Conservation (phyloP, 192 early-diverging fungal species). For the Physocladia obscura region DNA sequence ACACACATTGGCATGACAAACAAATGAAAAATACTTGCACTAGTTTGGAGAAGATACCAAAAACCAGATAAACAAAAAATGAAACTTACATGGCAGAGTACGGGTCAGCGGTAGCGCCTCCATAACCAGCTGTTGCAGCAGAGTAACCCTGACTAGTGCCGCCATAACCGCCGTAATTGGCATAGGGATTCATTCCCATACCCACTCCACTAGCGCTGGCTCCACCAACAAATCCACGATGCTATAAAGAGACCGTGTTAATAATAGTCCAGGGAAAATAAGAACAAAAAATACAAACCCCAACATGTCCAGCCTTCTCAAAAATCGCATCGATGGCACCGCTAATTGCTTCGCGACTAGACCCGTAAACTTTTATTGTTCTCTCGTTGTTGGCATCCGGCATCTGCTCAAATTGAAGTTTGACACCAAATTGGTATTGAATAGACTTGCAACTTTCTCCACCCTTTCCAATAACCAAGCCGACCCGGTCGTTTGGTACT, state of each 20-base stretch:
- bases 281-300: no score
- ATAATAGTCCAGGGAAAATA: no score
- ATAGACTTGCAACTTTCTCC: slow-evolving; percentile 80
- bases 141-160: not conserved
- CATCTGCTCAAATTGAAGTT: slow-evolving; percentile 65
- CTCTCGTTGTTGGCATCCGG: slow-evolving; percentile 33
- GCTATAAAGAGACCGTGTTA: no score
- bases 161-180: not conserved
- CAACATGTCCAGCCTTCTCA: slow-evolving; percentile 7
- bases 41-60: no score
- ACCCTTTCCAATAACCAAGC: slow-evolving; percentile 71
- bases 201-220: not conserved
- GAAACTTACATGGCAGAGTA: not conserved
- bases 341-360: slow-evolving; percentile 8
- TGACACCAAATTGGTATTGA: slow-evolving; percentile 71
- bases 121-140: no score
- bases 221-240: no score
- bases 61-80: not conserved
- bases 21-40: no score
- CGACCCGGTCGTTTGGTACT: slow-evolving; percentile 54
- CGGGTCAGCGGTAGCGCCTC: not conserved
- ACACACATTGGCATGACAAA: not conserved
- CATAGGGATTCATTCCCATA: not conserved
- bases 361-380: slow-evolving; percentile 29
- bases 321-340: slow-evolving; percentile 5